Evolutionary conservation across 768 basidiomycete genomes (phyloP), one percentile per base, ranked within the genome.

Genomic region (Pleurotus citrinopileatus): DNA sequence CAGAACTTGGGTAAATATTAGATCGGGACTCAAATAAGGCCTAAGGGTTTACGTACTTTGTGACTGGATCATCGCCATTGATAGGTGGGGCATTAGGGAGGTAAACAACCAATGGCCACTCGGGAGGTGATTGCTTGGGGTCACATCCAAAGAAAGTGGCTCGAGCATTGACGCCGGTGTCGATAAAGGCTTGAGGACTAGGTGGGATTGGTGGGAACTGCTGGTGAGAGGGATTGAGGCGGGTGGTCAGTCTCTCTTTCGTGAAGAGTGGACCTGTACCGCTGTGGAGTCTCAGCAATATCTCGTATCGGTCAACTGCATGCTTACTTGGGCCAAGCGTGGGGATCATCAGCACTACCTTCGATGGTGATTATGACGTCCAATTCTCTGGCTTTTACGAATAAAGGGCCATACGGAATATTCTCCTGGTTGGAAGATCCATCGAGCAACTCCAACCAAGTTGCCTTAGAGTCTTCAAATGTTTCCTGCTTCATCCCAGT

Each of bases 111-210:
- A 92, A 59, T 0, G 89, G 89, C 57, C 77, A 87, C 54, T 81
- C 79, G 1, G 80, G 68, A 12, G 83, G 77, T 3, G 23, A 65
- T 42, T 76, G 64, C 2, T 52, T 63, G 13, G 83, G 79, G 60
- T 86, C 70, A 63, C 91, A 92, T 2, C 91, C 91, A 69, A 91
- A 92, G 71, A 93, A 91, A 0, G 87, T 87, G 2, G 89, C 81
- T 23, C 85, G 80, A 42, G 69, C 70, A 61, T 84, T 89, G 1
- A 89, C 75, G 29, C 87, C 86, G 3, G 77, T 78, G 1, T 69
- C 65, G 29, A 86, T 62, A 65, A 88, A 90, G 10, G 74, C 74
- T 2, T 73, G 73, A 0, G 73, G 60, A 7, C 72, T 75, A 4
- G 69, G 61, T 13, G 87, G 87, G 28, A 87, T 79, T 2, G 84